These are phyloP conservation scores for Trichoderma gracile DNA, from an alignment of 2,329 filamentous ascomycete genomes.

Conservation along the genomic window DNA sequence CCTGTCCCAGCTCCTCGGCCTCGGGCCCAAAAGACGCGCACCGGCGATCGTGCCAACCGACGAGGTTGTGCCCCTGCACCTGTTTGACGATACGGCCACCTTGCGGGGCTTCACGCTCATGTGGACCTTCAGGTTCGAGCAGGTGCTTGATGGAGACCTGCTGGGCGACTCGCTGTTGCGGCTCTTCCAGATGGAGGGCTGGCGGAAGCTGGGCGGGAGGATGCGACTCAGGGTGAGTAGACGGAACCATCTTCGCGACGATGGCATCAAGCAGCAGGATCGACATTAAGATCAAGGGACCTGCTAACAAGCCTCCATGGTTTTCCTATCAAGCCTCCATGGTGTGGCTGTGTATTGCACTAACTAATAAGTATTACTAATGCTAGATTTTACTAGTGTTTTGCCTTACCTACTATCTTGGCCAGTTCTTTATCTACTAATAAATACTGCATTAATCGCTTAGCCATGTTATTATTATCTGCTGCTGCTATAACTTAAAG, in stretches of 20 bases:
- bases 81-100: slow-evolving; percentile 8
- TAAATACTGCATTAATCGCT: too few relatives aligned
- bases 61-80: slow-evolving; percentile 12
- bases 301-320: too few relatives aligned
- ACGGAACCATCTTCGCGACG: too few relatives aligned
- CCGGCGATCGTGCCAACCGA: slow-evolving; percentile 10
- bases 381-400: too few relatives aligned
- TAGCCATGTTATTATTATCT: too few relatives aligned
- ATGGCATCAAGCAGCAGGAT: too few relatives aligned
- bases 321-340: too few relatives aligned
- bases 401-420: too few relatives aligned
- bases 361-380: too few relatives aligned
- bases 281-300: background rate
- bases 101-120: slow-evolving; percentile 8
- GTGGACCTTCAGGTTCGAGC: slow-evolving; percentile 18
- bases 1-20: background rate
- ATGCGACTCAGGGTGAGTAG: slow-evolving; percentile 1
- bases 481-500: too few relatives aligned
- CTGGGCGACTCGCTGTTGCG: slow-evolving; percentile 8
- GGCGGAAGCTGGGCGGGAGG: slow-evolving; percentile 15
- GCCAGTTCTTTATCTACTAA: too few relatives aligned
- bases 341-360: too few relatives aligned
- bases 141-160: slow-evolving; percentile 11
- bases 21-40: background rate
- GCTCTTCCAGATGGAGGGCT: slow-evolving; percentile 18